phyloP scores from a whole-genome alignment of 306 rosid species.

The Pterocarpus macrocarpus region DNA sequence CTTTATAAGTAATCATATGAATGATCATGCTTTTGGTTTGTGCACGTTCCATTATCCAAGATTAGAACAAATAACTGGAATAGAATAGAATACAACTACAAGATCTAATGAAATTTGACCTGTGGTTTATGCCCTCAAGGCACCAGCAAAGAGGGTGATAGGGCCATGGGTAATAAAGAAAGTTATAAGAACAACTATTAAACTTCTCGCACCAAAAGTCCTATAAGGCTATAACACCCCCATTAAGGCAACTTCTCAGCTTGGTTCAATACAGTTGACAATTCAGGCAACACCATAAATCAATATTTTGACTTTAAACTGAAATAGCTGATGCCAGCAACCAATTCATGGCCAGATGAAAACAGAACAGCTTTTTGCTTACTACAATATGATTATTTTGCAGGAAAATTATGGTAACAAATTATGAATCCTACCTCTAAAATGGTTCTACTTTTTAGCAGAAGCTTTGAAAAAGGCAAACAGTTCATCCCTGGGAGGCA shows the following conservation, averaged over 20 bases:
- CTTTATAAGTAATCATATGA: not conserved
- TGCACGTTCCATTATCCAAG: not conserved
- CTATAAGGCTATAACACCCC: not conserved
- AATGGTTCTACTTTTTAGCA: conserved; percentile 38
- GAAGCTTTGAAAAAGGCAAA: conserved; percentile 55
- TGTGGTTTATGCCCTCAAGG: not conserved
- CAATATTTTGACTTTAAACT: not conserved
- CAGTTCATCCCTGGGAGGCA: conserved; percentile 60
- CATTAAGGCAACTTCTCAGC: not conserved
- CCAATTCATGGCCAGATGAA: not conserved
- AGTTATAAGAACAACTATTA: not conserved
- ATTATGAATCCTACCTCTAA: conserved; percentile 28
- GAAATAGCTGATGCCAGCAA: not conserved
- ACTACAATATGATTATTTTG: conserved; percentile 1
- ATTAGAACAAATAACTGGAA: not conserved
- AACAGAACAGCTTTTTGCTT: not conserved
- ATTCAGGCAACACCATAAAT: not conserved
- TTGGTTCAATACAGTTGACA: not conserved
- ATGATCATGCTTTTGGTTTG: not conserved
- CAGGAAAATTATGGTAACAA: not conserved
- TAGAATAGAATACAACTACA: not conserved
- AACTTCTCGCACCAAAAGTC: not conserved
- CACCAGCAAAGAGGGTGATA: not conserved
- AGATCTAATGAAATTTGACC: not conserved
- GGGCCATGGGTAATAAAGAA: not conserved